Evolutionary conservation across 2,329 filamentous ascomycete genomes (phyloP).

Genomic region (Clarireedia monteithiana): DNA sequence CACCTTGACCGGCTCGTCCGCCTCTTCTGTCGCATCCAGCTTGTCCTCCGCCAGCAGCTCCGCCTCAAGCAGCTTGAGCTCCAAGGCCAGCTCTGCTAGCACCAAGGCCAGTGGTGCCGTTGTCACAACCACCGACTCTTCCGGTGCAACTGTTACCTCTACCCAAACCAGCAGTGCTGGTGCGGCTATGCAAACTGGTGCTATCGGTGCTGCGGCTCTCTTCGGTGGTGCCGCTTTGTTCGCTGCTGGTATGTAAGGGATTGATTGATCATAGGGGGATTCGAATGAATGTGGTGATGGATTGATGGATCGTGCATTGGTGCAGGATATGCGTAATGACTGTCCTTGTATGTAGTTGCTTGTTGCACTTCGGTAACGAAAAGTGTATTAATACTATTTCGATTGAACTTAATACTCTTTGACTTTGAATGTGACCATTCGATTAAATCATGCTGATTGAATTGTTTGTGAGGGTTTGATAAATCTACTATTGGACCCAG

Average conservation of each 20-base stretch:
- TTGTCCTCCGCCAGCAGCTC: slow-evolving; percentile 8
- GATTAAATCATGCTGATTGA: too few relatives aligned
- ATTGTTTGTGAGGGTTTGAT: not conserved
- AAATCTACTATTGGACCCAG: not conserved
- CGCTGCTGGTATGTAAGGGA: slow-evolving; percentile 20
- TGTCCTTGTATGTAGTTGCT: too few relatives aligned
- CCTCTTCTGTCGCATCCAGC: slow-evolving; percentile 10
- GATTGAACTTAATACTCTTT: too few relatives aligned
- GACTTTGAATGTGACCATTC: too few relatives aligned
- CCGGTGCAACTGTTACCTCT: not conserved
- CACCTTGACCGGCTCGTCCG: not conserved
- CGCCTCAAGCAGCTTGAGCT: slow-evolving; percentile 1
- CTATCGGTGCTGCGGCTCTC: slow-evolving; percentile 23
- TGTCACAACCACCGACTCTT: not conserved
- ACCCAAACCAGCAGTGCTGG: slow-evolving; percentile 5
- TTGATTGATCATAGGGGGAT: not conserved
- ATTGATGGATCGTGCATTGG: not conserved
- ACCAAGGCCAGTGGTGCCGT: not conserved
- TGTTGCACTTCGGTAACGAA: too few relatives aligned
- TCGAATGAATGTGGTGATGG: not conserved
- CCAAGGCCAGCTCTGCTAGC: slow-evolving; percentile 6
- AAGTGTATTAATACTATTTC: too few relatives aligned
- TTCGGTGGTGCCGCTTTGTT: slow-evolving; percentile 25
- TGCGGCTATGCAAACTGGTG: slow-evolving; percentile 22
- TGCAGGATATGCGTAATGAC: too few relatives aligned